These are phyloP conservation scores for Trametes punicea DNA, from an alignment of 768 basidiomycete genomes.

Conservation along the genomic window DNA sequence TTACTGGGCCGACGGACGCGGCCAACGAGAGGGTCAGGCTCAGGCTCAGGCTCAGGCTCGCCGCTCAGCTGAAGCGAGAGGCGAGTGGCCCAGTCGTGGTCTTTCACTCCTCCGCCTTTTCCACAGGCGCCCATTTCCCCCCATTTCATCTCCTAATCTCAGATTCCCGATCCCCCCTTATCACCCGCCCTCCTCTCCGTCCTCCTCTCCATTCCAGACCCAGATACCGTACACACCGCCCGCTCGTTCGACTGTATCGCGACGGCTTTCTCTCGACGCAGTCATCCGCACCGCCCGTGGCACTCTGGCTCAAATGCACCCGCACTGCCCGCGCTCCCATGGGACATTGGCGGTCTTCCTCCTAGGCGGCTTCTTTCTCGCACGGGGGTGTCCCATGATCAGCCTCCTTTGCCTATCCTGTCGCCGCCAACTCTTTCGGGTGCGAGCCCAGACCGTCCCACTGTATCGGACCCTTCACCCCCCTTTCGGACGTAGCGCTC, in stretches of 20 bases:
- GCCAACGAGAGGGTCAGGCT: slow-evolving; percentile 4
- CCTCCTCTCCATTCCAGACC: slow-evolving; percentile 4
- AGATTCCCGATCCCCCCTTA: slow-evolving; percentile 19
- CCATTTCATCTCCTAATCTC: slow-evolving; percentile 19
- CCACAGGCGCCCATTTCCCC: slow-evolving; percentile 5
- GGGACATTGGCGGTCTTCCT: slow-evolving; percentile 8
- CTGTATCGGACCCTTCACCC: slow-evolving; percentile 7
- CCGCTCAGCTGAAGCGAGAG: not conserved
- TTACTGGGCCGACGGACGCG: not conserved
- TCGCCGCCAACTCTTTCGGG: slow-evolving; percentile 12
- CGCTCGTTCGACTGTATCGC: not conserved
- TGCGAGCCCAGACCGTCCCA: slow-evolving; percentile 8
- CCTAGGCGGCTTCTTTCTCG: slow-evolving; percentile 19
- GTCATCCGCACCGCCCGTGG: not conserved
- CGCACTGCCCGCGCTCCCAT: slow-evolving; percentile 8
- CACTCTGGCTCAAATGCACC: not conserved
- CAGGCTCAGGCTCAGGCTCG: not conserved
- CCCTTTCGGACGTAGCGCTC: slow-evolving; percentile 14
- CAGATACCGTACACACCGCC: not conserved
- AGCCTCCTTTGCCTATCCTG: slow-evolving; percentile 15
- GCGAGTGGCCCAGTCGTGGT: not conserved
- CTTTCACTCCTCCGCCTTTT: not conserved
- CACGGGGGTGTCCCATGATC: slow-evolving; percentile 19
- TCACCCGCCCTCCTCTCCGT: slow-evolving; percentile 12
- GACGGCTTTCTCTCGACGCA: not conserved